phyloP scores from a whole-genome alignment of 192 early-diverging fungal genomes.

The Backusella macrospora region DNA sequence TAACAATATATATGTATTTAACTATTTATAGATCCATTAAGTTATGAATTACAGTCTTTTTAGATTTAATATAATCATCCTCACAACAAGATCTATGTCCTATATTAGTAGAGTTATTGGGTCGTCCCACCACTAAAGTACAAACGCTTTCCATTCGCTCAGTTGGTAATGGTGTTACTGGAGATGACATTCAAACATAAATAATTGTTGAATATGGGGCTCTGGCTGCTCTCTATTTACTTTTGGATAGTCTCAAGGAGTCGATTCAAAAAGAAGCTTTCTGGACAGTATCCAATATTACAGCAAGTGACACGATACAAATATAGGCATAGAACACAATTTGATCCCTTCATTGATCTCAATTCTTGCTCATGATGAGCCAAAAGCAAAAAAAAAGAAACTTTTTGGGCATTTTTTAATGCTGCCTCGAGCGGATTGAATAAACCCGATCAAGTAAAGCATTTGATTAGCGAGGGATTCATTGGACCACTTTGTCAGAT shows the following conservation, averaged over 20 bases:
- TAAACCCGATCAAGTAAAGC: slow-evolving; percentile 35
- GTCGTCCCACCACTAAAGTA: slow-evolving; percentile 51
- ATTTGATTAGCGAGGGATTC: slow-evolving; percentile 35
- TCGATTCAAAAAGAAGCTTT: slow-evolving; percentile 45
- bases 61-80: no score
- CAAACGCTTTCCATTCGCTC: slow-evolving; percentile 69
- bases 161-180: slow-evolving; percentile 77
- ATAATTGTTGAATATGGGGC: slow-evolving; percentile 60
- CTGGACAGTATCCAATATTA: slow-evolving; percentile 52
- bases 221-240: slow-evolving; percentile 47
- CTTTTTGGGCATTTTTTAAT: slow-evolving; percentile 51
- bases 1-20: no score
- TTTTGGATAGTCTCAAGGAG: slow-evolving; percentile 44
- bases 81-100: slow-evolving; percentile 63
- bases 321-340: slow-evolving; percentile 43
- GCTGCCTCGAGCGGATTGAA: slow-evolving; percentile 21
- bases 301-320: slow-evolving; percentile 40
- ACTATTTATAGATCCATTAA: no score
- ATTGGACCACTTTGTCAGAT: slow-evolving; percentile 46
- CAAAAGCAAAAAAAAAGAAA: slow-evolving; percentile 43
- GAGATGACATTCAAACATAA: slow-evolving; percentile 76
- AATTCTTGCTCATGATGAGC: slow-evolving; percentile 30
- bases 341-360: slow-evolving; percentile 40
- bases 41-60: no score
- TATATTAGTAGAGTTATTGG: slow-evolving; percentile 63